A percentile compares a stretch with the other conserved stretches of the same genome.
Evolutionary conservation across 257 asterid species (phyloP).

Genomic region (Scutellaria barbata): DNA sequence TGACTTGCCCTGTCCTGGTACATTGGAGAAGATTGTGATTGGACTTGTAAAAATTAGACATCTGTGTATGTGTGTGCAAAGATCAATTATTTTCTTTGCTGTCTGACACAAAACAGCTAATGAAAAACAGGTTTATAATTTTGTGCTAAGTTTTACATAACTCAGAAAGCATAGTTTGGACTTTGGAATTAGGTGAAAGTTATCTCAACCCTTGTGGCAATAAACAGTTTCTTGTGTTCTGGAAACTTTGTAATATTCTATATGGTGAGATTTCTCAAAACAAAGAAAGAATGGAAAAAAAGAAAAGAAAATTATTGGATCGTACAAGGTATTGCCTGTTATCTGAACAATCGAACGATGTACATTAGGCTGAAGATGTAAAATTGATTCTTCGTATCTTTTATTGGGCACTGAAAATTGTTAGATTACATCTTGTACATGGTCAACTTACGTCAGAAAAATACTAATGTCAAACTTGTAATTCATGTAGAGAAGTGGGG

Average conservation of each 20-base stretch:
- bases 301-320: too few relatives aligned
- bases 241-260: too few relatives aligned
- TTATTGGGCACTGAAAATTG: slow-evolving; percentile 11
- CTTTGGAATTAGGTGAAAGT: too few relatives aligned
- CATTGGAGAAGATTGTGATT: neutral
- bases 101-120: slow-evolving; percentile 1
- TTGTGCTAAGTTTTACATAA: too few relatives aligned
- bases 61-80: neutral
- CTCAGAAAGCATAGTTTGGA: too few relatives aligned
- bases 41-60: neutral
- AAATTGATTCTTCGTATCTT: slow-evolving; percentile 21
- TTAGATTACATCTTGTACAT: slow-evolving; percentile 10
- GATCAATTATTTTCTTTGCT: slow-evolving; percentile 1
- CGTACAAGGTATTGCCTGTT: too few relatives aligned
- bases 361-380: neutral
- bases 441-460: slow-evolving; percentile 8
- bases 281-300: too few relatives aligned
- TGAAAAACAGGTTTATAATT: too few relatives aligned
- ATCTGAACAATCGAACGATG: too few relatives aligned
- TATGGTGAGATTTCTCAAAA: too few relatives aligned
- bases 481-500: slow-evolving; percentile 62
- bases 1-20: neutral
- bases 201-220: too few relatives aligned
- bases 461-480: slow-evolving; percentile 35
- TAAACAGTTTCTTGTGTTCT: too few relatives aligned